Evolutionary conservation across 176 grass and related monocot genomes (phyloP).

Genomic region (Ananas comosus): DNA sequence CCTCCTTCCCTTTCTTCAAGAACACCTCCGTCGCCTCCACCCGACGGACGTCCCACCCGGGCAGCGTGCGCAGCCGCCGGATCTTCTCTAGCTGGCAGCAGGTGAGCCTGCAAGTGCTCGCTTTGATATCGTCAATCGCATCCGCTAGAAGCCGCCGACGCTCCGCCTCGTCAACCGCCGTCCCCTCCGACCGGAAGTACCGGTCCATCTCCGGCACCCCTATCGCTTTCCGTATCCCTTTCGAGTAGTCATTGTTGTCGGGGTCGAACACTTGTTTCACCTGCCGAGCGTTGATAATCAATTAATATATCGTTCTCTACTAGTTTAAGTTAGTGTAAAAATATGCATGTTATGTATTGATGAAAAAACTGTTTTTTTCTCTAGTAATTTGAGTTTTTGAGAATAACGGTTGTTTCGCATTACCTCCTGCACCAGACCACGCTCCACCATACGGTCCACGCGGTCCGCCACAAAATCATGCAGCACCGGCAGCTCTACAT

Average conservation of each 20-base stretch:
- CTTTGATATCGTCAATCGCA: slow-evolving; percentile 33
- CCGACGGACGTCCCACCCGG: slow-evolving; percentile 28
- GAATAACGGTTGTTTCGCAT: background rate
- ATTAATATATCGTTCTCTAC: too few relatives aligned
- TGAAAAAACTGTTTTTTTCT: too few relatives aligned
- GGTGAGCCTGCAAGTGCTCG: slow-evolving; percentile 38
- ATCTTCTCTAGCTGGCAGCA: slow-evolving; percentile 43
- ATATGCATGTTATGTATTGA: too few relatives aligned
- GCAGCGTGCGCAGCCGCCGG: slow-evolving; percentile 11
- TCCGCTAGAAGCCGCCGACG: slow-evolving; percentile 10
- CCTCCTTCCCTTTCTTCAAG: background rate
- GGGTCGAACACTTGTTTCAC: slow-evolving; percentile 1
- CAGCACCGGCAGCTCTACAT: slow-evolving; percentile 12
- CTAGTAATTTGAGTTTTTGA: too few relatives aligned
- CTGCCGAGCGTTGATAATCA: background rate
- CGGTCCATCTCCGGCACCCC: slow-evolving; percentile 40
- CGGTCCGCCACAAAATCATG: slow-evolving; percentile 8
- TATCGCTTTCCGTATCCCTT: slow-evolving; percentile 27
- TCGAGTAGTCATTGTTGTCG: slow-evolving; percentile 21
- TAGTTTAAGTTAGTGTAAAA: too few relatives aligned
- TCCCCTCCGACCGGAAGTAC: slow-evolving; percentile 21
- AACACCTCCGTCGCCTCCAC: slow-evolving; percentile 37
- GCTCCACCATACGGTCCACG: slow-evolving; percentile 28
- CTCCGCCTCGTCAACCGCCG: background rate
- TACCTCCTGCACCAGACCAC: slow-evolving; percentile 25